Conservation (phyloP, 345 rosid species). For the Anastatica hierochuntica region DNA sequence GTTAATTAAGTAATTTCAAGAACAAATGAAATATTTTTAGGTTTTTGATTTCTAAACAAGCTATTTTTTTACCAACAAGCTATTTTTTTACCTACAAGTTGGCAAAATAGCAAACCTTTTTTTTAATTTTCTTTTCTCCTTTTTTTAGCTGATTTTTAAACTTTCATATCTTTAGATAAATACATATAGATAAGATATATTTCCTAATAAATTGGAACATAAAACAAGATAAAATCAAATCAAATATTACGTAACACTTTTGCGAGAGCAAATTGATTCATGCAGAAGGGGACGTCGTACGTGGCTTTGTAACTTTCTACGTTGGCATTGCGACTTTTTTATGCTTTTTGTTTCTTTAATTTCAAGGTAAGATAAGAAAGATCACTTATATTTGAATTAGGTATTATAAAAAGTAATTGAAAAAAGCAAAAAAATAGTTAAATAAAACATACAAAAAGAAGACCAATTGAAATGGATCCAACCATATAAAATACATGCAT, state of each 20-base stretch:
- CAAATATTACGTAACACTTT: slow-evolving; percentile 14
- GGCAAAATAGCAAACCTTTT: slow-evolving; percentile 2
- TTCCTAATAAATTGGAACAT: slow-evolving; percentile 1
- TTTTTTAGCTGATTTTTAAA: too few species aligned
- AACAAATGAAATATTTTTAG: neutral
- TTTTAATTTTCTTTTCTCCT: neutral
- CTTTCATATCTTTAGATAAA: too few species aligned
- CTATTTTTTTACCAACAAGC: slow-evolving; percentile 22
- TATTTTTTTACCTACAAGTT: slow-evolving; percentile 7
- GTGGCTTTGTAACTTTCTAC: slow-evolving; percentile 24
- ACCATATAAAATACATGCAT: too few species aligned
- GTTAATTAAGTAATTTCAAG: neutral
- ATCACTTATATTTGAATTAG: slow-evolving; percentile 1
- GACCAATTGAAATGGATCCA: too few species aligned
- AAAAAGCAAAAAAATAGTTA: neutral
- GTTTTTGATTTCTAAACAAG: neutral
- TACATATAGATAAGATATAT: slow-evolving; percentile 6
- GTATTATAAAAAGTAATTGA: neutral
- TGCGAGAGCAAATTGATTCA: slow-evolving; percentile 14
- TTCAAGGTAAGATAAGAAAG: slow-evolving; percentile 18
- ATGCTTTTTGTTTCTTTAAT: slow-evolving; percentile 7
- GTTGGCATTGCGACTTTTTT: slow-evolving; percentile 21
- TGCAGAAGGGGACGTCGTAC: slow-evolving; percentile 20
- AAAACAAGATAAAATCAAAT: neutral
- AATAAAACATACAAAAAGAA: too few species aligned